Evolutionary conservation across 306 rosid species (phyloP).

Genomic region (barrel medic (Medicago truncatula)): DNA sequence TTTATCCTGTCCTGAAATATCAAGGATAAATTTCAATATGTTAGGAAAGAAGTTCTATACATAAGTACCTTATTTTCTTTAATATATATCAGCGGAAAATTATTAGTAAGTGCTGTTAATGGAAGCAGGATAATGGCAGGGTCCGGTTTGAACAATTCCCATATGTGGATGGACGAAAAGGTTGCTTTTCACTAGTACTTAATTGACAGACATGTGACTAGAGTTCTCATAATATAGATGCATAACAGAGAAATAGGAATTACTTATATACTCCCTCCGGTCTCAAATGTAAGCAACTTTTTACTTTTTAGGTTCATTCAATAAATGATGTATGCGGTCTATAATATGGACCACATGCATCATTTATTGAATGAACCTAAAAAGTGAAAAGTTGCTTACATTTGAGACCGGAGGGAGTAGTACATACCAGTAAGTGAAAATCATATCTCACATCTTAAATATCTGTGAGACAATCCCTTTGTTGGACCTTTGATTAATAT

Average conservation of each 20-base stretch:
- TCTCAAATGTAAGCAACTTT: no score
- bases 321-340: no score
- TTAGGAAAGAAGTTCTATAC: slow-evolving; percentile 15
- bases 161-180: not conserved
- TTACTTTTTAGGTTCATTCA: no score
- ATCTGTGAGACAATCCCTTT: slow-evolving; percentile 9
- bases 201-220: not conserved
- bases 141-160: not conserved
- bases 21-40: slow-evolving; percentile 8
- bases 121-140: not conserved
- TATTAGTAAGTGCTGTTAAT: not conserved
- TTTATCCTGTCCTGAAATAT: slow-evolving; percentile 31
- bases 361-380: no score
- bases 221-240: slow-evolving; percentile 14
- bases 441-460: not conserved
- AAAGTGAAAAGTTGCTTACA: no score
- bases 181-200: not conserved
- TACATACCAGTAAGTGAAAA: not conserved
- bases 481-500: not conserved
- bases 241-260: not conserved
- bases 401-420: no score
- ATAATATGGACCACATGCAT: no score
- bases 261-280: no score
- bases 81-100: not conserved
- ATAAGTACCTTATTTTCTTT: not conserved